These are phyloP conservation scores for Rhytidhysteron rufulum DNA, from an alignment of 2,329 filamentous ascomycete species.

Conservation along the genomic window DNA sequence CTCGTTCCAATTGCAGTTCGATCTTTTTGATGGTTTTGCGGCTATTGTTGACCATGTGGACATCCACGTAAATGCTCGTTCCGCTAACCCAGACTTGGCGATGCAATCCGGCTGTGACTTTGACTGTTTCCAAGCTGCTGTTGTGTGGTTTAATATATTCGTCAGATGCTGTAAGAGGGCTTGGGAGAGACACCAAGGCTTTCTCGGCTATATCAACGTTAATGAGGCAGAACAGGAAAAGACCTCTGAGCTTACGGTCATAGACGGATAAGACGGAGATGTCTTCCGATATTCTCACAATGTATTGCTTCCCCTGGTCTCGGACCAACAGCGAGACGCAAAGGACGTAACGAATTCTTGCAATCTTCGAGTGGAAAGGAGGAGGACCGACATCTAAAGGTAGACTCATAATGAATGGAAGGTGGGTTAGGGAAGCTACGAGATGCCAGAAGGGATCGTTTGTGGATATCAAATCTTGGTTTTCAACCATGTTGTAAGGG, in stretches of 20 bases:
- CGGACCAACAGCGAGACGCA: conserved; percentile 46
- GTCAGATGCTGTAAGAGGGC: conserved; percentile 49
- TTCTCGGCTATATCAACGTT: conserved; percentile 42
- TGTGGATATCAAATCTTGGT: conserved; percentile 33
- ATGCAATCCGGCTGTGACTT: conserved; percentile 51
- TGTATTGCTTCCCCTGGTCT: conserved; percentile 46
- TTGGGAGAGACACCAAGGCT: conserved; percentile 51
- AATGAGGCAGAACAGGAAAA: conserved; percentile 3
- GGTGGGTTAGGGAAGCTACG: conserved; percentile 42
- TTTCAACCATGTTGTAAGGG: conserved; percentile 48
- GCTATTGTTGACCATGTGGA: conserved; percentile 50
- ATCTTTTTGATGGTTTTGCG: conserved; percentile 48
- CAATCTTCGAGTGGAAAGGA: conserved; percentile 51
- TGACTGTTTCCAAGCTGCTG: conserved; percentile 41
- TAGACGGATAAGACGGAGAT: conserved; percentile 51
- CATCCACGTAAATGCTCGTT: conserved; percentile 52
- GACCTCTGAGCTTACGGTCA: conserved; percentile 40
- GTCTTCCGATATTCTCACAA: conserved; percentile 49
- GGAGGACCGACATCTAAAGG: conserved; percentile 54
- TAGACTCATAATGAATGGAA: conserved; percentile 52
- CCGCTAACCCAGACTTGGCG: conserved; percentile 58
- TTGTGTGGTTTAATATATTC: conserved; percentile 42
- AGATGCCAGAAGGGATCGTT: conserved; percentile 48
- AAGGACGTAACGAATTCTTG: conserved; percentile 49
- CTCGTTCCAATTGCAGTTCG: conserved; percentile 50